Evolutionary conservation across 2,329 filamentous ascomycete genomes (phyloP).

Genomic region (Keithomyces neogunnii): DNA sequence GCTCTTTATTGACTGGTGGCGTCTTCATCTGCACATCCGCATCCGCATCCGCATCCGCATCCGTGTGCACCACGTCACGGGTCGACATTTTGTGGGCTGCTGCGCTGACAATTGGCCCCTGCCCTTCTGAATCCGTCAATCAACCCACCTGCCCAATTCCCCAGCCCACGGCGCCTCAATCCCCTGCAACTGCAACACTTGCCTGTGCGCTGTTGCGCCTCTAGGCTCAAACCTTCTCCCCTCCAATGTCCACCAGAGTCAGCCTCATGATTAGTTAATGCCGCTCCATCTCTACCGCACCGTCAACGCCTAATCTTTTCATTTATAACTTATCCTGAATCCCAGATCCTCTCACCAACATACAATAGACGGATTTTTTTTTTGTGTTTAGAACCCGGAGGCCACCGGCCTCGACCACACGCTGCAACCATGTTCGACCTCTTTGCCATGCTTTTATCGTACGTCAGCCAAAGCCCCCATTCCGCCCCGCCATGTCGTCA

Average conservation of each 20-base stretch:
- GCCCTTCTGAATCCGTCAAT: too few relatives aligned
- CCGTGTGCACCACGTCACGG: neutral
- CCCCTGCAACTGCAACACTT: neutral
- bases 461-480: slow-evolving; percentile 28
- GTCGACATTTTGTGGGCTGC: too few relatives aligned
- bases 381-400: neutral
- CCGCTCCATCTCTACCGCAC: neutral
- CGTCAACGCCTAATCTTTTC: neutral
- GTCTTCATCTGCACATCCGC: neutral
- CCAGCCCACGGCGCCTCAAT: neutral
- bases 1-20: too few relatives aligned
- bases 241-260: neutral
- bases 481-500: slow-evolving; percentile 13
- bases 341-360: neutral
- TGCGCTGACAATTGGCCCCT: too few relatives aligned
- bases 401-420: slow-evolving; percentile 13
- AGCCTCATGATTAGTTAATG: neutral
- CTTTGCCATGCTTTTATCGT: slow-evolving; percentile 71
- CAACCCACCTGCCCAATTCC: too few relatives aligned
- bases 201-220: neutral
- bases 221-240: neutral
- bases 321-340: too few relatives aligned
- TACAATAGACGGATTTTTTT: neutral
- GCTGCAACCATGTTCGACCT: slow-evolving; percentile 61
- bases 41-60: neutral